These are phyloP conservation scores for Physcomitrellopsis africana DNA, from an alignment of 225 moss, liverwort and hornwort genomes.

Conservation along the genomic window DNA sequence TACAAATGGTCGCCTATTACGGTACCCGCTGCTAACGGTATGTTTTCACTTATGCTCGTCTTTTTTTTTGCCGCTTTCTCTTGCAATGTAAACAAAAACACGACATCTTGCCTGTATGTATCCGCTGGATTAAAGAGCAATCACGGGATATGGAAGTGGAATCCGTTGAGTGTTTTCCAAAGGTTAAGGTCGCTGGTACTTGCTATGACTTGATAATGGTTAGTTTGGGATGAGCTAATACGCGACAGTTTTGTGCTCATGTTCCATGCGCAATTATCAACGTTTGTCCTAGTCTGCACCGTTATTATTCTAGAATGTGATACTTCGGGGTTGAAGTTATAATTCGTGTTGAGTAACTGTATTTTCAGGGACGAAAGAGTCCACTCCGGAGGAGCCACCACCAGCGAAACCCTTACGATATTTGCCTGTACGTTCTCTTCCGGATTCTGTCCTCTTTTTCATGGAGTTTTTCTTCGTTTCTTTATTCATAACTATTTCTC, in stretches of 20 bases:
- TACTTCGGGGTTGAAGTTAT: background rate
- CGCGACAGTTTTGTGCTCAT: background rate
- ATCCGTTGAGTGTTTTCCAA: background rate
- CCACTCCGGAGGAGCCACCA: constrained; percentile 55
- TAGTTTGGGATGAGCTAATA: constrained; percentile 2
- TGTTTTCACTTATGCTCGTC: background rate
- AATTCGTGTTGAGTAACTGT: background rate
- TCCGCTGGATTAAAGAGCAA: background rate
- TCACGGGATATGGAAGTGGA: background rate
- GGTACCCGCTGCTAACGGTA: constrained; percentile 44
- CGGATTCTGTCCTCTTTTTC: background rate
- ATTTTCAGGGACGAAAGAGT: constrained; percentile 57
- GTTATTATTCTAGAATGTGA: background rate
- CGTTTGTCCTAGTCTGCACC: background rate
- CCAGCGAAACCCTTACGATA: constrained; percentile 50
- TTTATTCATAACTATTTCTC: background rate
- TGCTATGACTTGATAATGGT: background rate
- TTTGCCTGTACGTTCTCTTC: constrained; percentile 48
- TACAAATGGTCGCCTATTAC: constrained; percentile 64
- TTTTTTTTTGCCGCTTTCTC: background rate
- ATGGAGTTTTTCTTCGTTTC: background rate
- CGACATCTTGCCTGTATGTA: background rate
- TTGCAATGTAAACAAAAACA: background rate
- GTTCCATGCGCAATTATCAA: background rate
- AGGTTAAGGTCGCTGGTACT: background rate